phyloP scores from a whole-genome alignment of 2,329 filamentous ascomycete species.

The Colletotrichum eremochloae region DNA sequence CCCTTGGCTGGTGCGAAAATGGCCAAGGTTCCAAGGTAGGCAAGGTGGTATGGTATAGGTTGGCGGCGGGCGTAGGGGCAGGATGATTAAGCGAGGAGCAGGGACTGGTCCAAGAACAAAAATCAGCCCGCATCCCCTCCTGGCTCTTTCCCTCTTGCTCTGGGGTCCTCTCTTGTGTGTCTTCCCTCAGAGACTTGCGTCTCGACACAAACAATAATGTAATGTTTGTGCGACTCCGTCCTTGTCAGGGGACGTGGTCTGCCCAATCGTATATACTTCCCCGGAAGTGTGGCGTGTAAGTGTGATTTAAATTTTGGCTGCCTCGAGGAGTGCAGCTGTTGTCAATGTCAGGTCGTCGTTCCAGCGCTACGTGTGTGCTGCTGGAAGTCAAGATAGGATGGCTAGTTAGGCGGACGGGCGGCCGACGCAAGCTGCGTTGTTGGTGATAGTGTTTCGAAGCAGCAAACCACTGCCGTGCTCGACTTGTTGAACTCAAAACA shows the following conservation, averaged over 20 bases:
- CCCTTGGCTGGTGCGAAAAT: slow-evolving; percentile 25
- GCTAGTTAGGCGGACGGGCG: not conserved
- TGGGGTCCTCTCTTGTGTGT: not conserved
- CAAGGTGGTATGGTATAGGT: slow-evolving; percentile 2
- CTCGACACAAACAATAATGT: slow-evolving; percentile 8
- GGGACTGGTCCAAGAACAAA: slow-evolving; percentile 31
- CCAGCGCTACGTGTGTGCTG: too few relatives aligned
- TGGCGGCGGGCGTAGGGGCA: slow-evolving; percentile 23
- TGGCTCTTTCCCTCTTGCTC: not conserved
- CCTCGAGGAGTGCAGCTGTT: slow-evolving; percentile 18
- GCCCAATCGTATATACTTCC: slow-evolving; percentile 4
- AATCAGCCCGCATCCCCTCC: slow-evolving; percentile 13
- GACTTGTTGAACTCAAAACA: slow-evolving; percentile 21
- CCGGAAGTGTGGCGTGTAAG: slow-evolving; percentile 5
- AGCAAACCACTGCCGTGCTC: slow-evolving; percentile 5
- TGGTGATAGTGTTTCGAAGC: slow-evolving; percentile 31
- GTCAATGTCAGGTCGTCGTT: slow-evolving; percentile 1
- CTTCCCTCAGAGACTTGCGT: not conserved
- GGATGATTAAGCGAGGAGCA: slow-evolving; percentile 40
- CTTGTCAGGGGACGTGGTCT: not conserved
- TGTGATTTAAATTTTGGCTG: slow-evolving; percentile 21
- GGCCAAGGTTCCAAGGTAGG: slow-evolving; percentile 21
- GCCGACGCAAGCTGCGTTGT: slow-evolving; percentile 18
- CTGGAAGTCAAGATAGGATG: too few relatives aligned
- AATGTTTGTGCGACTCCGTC: slow-evolving; percentile 1